These are phyloP conservation scores for Fagopyrum homotropicum DNA, from an alignment of 148 eudicot genomes.

Conservation along the genomic window DNA sequence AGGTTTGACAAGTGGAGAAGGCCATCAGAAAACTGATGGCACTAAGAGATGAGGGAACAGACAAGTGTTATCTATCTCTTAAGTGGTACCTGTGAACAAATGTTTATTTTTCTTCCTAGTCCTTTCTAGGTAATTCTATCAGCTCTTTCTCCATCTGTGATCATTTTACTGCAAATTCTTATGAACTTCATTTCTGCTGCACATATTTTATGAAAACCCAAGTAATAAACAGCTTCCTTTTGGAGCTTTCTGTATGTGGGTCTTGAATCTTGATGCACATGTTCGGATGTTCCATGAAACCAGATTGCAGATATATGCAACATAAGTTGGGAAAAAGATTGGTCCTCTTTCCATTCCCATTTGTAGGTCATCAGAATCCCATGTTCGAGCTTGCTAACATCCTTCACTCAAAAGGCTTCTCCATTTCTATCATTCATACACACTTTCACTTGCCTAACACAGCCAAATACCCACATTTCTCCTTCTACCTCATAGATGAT, in stretches of 20 bases:
- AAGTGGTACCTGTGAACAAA: too few species aligned
- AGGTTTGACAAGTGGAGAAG: too few species aligned
- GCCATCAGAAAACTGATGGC: too few species aligned
- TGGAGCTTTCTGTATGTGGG: too few species aligned
- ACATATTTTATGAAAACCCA: neutral
- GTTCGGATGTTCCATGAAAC: too few species aligned
- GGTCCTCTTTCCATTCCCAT: constrained; percentile 11
- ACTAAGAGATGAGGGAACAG: too few species aligned
- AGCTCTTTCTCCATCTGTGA: neutral
- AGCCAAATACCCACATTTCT: constrained; percentile 25
- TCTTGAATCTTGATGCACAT: too few species aligned
- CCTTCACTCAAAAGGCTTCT: constrained; percentile 29
- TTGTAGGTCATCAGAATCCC: constrained; percentile 12
- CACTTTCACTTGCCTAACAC: constrained; percentile 23
- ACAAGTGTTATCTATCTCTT: too few species aligned
- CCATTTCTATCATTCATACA: constrained; percentile 30
- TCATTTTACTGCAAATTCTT: neutral
- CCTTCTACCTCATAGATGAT: constrained; percentile 27
- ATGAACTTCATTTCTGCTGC: neutral
- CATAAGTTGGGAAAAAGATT: constrained; percentile 4
- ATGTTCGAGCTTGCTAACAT: constrained; percentile 15
- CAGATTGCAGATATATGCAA: too few species aligned
- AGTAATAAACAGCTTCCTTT: neutral
- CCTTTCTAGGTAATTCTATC: neutral
- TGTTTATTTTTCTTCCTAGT: neutral